These are phyloP conservation scores for Daldinia childiae DNA, from an alignment of 495 filamentous ascomycete species.

Conservation along the genomic window DNA sequence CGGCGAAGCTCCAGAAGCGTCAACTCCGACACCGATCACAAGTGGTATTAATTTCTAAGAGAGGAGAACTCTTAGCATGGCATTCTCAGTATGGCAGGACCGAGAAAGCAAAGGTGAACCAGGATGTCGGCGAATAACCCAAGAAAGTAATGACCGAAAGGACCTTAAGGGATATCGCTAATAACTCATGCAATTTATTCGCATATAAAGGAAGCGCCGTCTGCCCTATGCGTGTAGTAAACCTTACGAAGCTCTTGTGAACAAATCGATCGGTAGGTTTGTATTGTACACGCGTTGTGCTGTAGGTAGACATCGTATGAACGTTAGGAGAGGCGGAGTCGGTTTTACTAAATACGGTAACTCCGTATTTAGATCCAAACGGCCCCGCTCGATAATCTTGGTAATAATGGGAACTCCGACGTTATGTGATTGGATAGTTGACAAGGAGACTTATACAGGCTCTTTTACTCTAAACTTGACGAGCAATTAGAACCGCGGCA, in stretches of 20 bases:
- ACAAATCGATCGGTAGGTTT: neutral
- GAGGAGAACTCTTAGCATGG: neutral
- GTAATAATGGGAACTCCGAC: neutral
- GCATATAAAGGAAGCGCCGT: neutral
- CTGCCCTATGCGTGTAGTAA: neutral
- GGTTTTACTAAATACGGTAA: slow-evolving; percentile 32
- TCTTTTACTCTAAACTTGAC: neutral
- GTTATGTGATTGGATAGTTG: neutral
- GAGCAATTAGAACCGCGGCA: neutral
- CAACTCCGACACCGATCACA: slow-evolving; percentile 29
- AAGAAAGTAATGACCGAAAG: neutral
- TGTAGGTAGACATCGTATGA: slow-evolving; percentile 3
- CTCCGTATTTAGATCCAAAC: slow-evolving; percentile 11
- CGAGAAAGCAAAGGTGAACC: neutral
- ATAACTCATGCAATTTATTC: neutral
- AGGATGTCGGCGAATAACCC: slow-evolving; percentile 1
- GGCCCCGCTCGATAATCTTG: neutral
- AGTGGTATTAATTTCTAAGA: slow-evolving; percentile 2
- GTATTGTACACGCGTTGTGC: neutral
- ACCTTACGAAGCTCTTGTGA: neutral
- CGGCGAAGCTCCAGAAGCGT: slow-evolving; percentile 22
- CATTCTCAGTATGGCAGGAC: slow-evolving; percentile 7
- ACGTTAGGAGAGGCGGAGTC: neutral
- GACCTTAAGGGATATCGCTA: neutral
- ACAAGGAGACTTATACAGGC: neutral